Base-by-base conservation (phyloP, 352 stramenopile species). In the Globisporangium radiosum region DNA sequence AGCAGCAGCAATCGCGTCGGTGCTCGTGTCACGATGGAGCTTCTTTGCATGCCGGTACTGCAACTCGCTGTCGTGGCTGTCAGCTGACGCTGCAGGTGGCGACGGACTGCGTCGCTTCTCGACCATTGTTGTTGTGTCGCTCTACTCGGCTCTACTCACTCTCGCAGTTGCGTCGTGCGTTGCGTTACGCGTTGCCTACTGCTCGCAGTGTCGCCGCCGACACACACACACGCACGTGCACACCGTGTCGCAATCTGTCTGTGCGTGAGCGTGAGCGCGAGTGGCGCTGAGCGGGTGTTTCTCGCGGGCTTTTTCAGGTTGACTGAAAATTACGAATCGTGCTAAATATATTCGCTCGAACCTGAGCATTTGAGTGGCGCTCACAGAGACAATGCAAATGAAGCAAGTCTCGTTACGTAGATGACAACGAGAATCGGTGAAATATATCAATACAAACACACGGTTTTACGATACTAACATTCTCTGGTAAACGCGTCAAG, bases 61-160 rank as follows among this genome's bases (percentile, higher is more conserved):
- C 25, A 33, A 33, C 45, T 33, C 15, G 1, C 45, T 50, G 45
- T 33, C 17, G 15, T 36, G 15, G 15, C 17, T 36, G 40, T n/a
- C 45, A 33, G 45, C 15, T 50, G n/a, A 9, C 9, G 43, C 43
- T 17, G n/a, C n/a, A 10, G 40, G 33, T 45, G 56, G 40, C 25
- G 57, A 52, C 39, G 64, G 63, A 66, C 65, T 80, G 44, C 65
- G 65, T 48, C 75, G 71, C 63, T 85, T 85, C 65, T 81, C 75
- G 57, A 76, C 72, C 75, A 84, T 84, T 33, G 15, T n/a, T 50
- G 17, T n/a, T 48, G 44, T n/a, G 40, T 33, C 25, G 25, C 25
- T 33, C 25, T 33, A 33, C 25, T 33, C 25, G 25, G 25, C 25
- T 33, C 25, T 33, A 33, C 25, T 33, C 25, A 2, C 25, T 33